Base-by-base conservation (phyloP, 106 monocot species). In the Narthecium ossifragum region DNA sequence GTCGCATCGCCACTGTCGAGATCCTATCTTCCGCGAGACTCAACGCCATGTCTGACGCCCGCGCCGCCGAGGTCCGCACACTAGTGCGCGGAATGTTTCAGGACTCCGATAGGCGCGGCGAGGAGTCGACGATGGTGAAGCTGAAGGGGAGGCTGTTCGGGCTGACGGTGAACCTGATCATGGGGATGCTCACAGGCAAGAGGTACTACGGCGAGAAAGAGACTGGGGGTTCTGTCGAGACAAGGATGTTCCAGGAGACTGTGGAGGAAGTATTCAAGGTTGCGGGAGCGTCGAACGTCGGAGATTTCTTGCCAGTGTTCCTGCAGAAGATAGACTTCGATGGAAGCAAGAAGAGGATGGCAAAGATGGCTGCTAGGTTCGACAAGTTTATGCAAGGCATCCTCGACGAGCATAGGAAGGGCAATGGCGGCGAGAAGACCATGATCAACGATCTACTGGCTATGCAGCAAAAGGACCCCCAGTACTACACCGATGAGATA, bases 1-100 rank as follows among this genome's bases (percentile, higher is more conserved):
- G 84, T 30, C 77, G 84, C 36, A 46, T 89, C 38, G 22, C 54
- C 55, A 36, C 65, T 31, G 5, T 63, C 14, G 71, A 85, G 46
- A 31, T 84, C 68, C 62, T 83, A 53, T 83, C 88, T 39, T 12
- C 65, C 27, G 53, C 60, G 56, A 73, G 73, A 15, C 59, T 83
- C 54, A 2, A 14, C 20, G 46, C 56, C 53, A 66, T 67, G n/a
- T 13, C 65, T 1, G 12, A 14, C 0, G n/a, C 62, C 23, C 73
- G 70, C 11, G 3, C 20, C 0, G 28, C 30, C 7, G 89, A 85
- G 46, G 72, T 75, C 6, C 23, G 15, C 3, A 51, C 36, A 4
- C 64, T 78, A 47, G 24, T 68, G 2, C 27, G 41, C 0, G 13
- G 63, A 5, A 59, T 87, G 10, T 61, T 53, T 45, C 5, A 8